Base-by-base conservation (phyloP, 495 filamentous ascomycete genomes). In the Talaromyces liani region DNA sequence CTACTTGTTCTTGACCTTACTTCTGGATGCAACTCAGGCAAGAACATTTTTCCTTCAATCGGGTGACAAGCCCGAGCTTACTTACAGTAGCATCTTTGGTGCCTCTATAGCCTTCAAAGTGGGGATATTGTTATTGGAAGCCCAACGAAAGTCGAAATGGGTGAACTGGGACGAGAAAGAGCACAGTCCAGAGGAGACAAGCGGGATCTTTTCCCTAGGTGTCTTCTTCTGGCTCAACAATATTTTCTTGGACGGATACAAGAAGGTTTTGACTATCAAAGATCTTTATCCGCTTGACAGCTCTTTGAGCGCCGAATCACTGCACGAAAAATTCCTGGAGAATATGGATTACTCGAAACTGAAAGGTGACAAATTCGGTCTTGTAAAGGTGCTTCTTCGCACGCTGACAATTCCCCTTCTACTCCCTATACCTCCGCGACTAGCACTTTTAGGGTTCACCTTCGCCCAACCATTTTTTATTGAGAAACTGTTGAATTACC, bases 391-490 rank as follows among this genome's bases (percentile, higher is more conserved):
- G 2, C 71, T 77, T 7, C 64, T 86, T 24, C 72, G 70, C 33
- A 81, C 76, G 33, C 71, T 86, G 53, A 80, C 73, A 61, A 71
- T 68, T 66, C 76, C 78, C 58, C 55, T 87, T 4, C 66, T 79
- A 2, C 70, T 78, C 8, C 81, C 74, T 4, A 73, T 85, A 54
- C 77, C 78, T 3, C 84, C 87, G 2, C 72, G 85, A 24, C 68
- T 81, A 2, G 80, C 73, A 33, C 75, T 85, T 2, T 83, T 82
- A n/a, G 53, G 53, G 56, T 58, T 34, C 18, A 58, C 56, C 24
- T 84, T 87, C 64, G 82, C 79, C 51, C 87, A 89, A 67, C 87
- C 87, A 3, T 78, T 91, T 53, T 76, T 90, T 24, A 77, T 91
- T 9, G 75, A 83, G 41, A 73, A 77, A 12, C 76, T 83, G 0